Base-by-base conservation (phyloP, 2,329 filamentous ascomycete species). In the Epichloe sylvatica region DNA sequence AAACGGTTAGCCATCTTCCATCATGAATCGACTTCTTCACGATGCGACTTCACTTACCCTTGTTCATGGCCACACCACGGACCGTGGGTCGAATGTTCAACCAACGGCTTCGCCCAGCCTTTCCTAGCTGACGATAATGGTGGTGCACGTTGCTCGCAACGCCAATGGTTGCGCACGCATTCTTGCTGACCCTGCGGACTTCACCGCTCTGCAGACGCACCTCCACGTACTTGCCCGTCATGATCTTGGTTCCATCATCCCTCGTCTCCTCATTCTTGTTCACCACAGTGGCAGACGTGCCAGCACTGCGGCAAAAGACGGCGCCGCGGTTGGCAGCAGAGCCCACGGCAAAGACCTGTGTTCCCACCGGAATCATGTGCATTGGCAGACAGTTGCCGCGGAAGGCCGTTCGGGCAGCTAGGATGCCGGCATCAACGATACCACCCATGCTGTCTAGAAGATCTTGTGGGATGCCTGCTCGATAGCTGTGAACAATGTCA, bases 51-150 rank as follows among this genome's bases (percentile, higher is more conserved):
- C 41, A 23, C 77, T 63, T 71, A 87, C 85, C 80, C 66, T 91
- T 89, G 74, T 98, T 98, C 94, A 98, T 98, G 55, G 94, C 92
- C 60, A 97, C 72, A 84, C 92, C 94, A 74, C 94, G 83, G 42
- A 98, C 92, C 0, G 92, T 96, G 15, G 92, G 92, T 58, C 92
- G 77, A 62, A 94, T 95, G 63, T 92, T 92, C 57, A 97, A 70
- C 90, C 89, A 96, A 62, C 92, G 80, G 59, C 84, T 89, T 60
- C 94, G 81, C 63, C 92, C 92, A 59, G 92, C 92, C 72, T 98
- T 98, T 60, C 94, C 94, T 51, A 98, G 77, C 62, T 92, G 87
- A 56, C 81, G 77, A 68, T 94, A 94, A 57, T 95, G 87, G 66
- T 89, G 84, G 65, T 95, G 84, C 44, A 84, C 80, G 68, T 98